These are phyloP conservation scores for Verticillium nubilum DNA, from an alignment of 2,329 filamentous ascomycete species.

Conservation along the genomic window DNA sequence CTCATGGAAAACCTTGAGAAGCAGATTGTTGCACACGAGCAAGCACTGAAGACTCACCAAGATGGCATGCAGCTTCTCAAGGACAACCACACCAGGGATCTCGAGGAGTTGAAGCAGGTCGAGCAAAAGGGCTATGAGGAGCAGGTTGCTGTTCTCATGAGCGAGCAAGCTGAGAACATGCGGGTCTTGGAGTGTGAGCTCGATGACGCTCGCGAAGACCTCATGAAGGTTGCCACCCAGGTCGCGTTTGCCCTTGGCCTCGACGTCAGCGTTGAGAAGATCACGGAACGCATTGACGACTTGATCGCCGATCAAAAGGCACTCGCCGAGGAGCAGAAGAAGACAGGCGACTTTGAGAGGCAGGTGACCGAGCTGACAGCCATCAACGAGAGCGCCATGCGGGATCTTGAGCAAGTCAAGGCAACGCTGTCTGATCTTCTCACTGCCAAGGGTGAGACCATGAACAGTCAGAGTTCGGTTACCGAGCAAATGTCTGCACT, in stretches of 20 bases:
- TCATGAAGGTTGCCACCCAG: conserved; percentile 59
- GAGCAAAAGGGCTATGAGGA: conserved; percentile 52
- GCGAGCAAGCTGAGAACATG: conserved; percentile 53
- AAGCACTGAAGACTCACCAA: conserved; percentile 49
- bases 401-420: conserved; percentile 58
- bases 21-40: conserved; percentile 55
- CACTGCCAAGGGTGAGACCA: conserved; percentile 38
- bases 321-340: conserved; percentile 52
- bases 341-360: conserved; percentile 49
- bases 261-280: conserved; percentile 61
- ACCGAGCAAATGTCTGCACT: conserved; percentile 54
- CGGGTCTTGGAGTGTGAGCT: conserved; percentile 57
- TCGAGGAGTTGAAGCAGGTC: conserved; percentile 41
- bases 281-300: conserved; percentile 56
- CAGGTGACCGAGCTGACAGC: conserved; percentile 49
- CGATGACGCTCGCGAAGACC: conserved; percentile 58
- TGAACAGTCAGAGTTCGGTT: conserved; percentile 40
- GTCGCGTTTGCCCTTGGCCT: conserved; percentile 56
- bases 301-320: conserved; percentile 55
- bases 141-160: conserved; percentile 52
- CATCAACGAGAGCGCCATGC: conserved; percentile 55
- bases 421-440: conserved; percentile 47
- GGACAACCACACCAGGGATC: conserved; percentile 42
- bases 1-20: conserved; percentile 49
- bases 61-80: conserved; percentile 44